phyloP scores from a whole-genome alignment of 2,329 filamentous ascomycete genomes.

The Paecilomyces sp. region DNA sequence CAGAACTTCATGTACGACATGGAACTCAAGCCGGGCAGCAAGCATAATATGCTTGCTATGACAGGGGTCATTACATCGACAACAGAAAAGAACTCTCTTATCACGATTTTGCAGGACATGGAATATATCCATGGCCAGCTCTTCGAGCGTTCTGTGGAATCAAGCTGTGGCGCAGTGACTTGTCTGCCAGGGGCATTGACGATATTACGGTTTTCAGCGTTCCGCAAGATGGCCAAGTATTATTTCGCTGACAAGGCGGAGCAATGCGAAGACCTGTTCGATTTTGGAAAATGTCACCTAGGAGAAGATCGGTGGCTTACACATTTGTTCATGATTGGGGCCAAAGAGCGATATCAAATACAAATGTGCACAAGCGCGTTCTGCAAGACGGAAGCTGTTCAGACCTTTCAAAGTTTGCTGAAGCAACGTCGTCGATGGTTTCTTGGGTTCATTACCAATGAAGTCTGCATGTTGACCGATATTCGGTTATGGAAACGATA shows the following conservation, averaged over 20 bases:
- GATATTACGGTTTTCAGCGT: constrained; percentile 91
- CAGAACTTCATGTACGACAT: constrained; percentile 99
- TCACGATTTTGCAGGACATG: constrained; percentile 93
- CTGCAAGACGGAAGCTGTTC: constrained; percentile 96
- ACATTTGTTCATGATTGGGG: constrained; percentile 97
- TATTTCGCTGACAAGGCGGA: constrained; percentile 97
- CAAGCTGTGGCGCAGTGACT: constrained; percentile 86
- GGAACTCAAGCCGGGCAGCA: constrained; percentile 90
- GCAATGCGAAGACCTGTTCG: constrained; percentile 90
- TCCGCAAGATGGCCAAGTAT: constrained; percentile 93
- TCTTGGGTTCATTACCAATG: constrained; percentile 93
- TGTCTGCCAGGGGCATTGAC: constrained; percentile 93
- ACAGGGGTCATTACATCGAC: constrained; percentile 95
- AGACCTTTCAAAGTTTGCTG: constrained; percentile 74
- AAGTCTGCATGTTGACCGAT: constrained; percentile 96
- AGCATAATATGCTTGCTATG: constrained; percentile 92
- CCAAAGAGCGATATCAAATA: constrained; percentile 87
- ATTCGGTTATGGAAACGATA: constrained; percentile 86
- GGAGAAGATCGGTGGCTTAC: constrained; percentile 96
- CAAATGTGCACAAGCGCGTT: constrained; percentile 97
- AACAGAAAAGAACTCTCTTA: constrained; percentile 76
- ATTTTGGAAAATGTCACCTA: constrained; percentile 90
- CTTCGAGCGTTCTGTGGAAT: constrained; percentile 92
- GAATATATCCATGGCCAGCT: constrained; percentile 97
- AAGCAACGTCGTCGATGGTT: constrained; percentile 97